phyloP scores from a whole-genome alignment of 768 basidiomycete genomes.

The Boletus rufocinnamomeus region DNA sequence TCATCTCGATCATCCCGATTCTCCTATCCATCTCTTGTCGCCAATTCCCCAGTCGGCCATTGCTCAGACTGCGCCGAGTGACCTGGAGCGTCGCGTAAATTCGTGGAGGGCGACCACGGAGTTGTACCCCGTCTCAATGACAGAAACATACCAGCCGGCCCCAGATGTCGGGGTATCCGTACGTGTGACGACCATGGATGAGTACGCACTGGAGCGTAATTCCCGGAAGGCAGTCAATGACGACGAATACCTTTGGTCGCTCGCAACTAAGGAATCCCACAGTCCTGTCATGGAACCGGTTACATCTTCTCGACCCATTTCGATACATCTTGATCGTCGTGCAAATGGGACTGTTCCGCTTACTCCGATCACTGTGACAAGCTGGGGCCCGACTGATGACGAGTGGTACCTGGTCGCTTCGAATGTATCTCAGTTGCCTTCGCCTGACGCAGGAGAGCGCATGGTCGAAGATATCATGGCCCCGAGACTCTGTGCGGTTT shows the following conservation, averaged over 20 bases:
- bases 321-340: conserved; percentile 56
- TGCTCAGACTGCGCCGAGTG: conserved; percentile 51
- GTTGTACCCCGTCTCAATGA: conserved; percentile 48
- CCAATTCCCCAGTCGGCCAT: conserved; percentile 66
- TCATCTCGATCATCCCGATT: conserved; percentile 8
- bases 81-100: conserved; percentile 58
- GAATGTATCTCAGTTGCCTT: conserved; percentile 43
- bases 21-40: conserved; percentile 45
- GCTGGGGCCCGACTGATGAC: conserved; percentile 53
- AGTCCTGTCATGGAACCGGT: conserved; percentile 41
- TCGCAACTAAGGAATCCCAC: conserved; percentile 62
- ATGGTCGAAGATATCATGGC: conserved; percentile 30
- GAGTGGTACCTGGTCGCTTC: conserved; percentile 37
- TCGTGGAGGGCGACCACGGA: conserved; percentile 67
- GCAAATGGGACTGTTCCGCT: conserved; percentile 54
- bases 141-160: conserved; percentile 31
- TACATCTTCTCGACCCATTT: conserved; percentile 45
- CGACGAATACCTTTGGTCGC: conserved; percentile 67
- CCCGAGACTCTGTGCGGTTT: conserved; percentile 13
- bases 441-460: conserved; percentile 61
- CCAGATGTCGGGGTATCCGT: conserved; percentile 15
- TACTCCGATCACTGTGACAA: conserved; percentile 44
- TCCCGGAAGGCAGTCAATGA: conserved; percentile 35
- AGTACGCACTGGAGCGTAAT: conserved; percentile 20
- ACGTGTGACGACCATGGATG: conserved; percentile 25